Conservation (phyloP, 805 yeast genomes). For the Candida maltosa region DNA sequence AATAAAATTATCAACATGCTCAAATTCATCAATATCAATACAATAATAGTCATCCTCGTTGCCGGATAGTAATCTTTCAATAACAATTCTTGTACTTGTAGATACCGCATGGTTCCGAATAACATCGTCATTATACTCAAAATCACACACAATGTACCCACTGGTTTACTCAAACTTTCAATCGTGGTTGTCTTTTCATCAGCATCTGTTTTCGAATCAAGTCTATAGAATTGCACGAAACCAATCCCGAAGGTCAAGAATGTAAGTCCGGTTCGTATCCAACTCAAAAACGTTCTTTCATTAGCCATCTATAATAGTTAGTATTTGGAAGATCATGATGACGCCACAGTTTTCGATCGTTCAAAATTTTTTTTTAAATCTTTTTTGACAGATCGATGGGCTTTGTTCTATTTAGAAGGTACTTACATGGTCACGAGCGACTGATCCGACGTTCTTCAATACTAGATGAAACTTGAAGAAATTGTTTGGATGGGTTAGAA, state of each 20-base stretch:
- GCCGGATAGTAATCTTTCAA: constrained; percentile 20
- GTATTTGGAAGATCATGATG: constrained; percentile 8
- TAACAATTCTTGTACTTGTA: constrained; percentile 21
- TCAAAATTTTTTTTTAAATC: too few species aligned
- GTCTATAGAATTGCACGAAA: constrained; percentile 19
- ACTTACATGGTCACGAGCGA: constrained; percentile 39
- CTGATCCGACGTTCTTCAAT: constrained; percentile 28
- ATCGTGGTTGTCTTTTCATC: neutral
- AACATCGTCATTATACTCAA: constrained; percentile 15
- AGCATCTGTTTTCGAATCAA: constrained; percentile 9
- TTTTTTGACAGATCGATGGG: neutral
- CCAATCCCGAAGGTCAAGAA: constrained; percentile 22
- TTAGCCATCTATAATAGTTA: constrained; percentile 26
- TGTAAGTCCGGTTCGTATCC: constrained; percentile 23
- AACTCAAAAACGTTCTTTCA: constrained; percentile 30
- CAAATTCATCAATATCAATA: constrained; percentile 16
- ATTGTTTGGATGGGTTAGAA: too few species aligned
- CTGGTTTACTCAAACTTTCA: constrained; percentile 9
- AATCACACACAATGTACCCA: constrained; percentile 14
- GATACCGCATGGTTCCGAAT: constrained; percentile 22
- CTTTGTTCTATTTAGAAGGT: neutral
- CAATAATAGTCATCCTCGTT: constrained; percentile 15
- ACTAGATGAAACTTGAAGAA: constrained; percentile 8
- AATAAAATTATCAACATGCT: constrained; percentile 17
- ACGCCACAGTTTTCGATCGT: neutral